These are phyloP conservation scores for Plectosphaerella plurivora DNA, from an alignment of 2,329 filamentous ascomycete species.

Conservation along the genomic window DNA sequence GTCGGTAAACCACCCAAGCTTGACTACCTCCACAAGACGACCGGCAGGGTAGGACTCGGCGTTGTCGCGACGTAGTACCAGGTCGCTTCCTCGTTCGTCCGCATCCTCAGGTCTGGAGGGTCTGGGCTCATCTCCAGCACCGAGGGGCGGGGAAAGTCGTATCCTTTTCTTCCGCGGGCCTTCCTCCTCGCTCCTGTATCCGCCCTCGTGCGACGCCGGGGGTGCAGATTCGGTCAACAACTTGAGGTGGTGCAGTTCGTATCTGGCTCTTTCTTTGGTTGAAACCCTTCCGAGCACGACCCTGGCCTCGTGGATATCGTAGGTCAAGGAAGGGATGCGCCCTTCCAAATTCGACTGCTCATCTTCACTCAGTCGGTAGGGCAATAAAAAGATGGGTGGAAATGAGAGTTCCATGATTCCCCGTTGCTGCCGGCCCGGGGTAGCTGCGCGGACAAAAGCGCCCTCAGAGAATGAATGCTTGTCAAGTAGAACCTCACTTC, in stretches of 20 bases:
- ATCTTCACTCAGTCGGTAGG: slow-evolving; percentile 61
- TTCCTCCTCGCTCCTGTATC: not conserved
- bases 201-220: slow-evolving; percentile 14
- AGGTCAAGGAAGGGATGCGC: slow-evolving; percentile 61
- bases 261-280: slow-evolving; percentile 64
- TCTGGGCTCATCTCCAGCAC: too few relatives aligned
- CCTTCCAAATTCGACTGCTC: slow-evolving; percentile 62
- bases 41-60: too few relatives aligned
- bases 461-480: too few relatives aligned
- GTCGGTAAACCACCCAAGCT: slow-evolving; percentile 53
- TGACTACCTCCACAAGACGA: slow-evolving; percentile 45
- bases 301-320: slow-evolving; percentile 66
- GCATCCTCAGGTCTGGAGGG: too few relatives aligned
- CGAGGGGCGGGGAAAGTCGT: too few relatives aligned
- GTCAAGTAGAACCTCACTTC: too few relatives aligned
- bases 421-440: too few relatives aligned
- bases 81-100: too few relatives aligned
- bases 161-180: too few relatives aligned
- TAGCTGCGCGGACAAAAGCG: too few relatives aligned
- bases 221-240: slow-evolving; percentile 49
- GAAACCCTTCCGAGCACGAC: slow-evolving; percentile 71
- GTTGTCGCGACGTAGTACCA: too few relatives aligned
- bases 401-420: slow-evolving; percentile 24
- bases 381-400: slow-evolving; percentile 69
- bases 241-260: slow-evolving; percentile 70